These are phyloP conservation scores for Mycena rosella DNA, from an alignment of 768 basidiomycete species.

Conservation along the genomic window DNA sequence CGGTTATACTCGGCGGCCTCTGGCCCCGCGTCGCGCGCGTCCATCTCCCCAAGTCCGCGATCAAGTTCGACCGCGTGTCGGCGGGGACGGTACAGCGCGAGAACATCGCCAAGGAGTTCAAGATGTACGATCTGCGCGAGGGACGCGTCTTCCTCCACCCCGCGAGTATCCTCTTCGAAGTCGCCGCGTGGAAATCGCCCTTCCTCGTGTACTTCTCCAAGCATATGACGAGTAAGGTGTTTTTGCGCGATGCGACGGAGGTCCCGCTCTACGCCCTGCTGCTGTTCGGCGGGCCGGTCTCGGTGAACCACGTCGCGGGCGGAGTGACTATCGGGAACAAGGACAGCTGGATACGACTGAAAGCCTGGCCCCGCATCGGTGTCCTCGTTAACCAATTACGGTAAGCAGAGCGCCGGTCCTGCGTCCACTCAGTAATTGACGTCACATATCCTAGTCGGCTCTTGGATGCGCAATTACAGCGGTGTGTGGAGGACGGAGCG, in stretches of 20 bases:
- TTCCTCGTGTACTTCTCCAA: conserved; percentile 90
- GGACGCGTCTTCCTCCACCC: conserved; percentile 88
- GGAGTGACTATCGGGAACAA: conserved; percentile 74
- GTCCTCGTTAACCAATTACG: conserved; percentile 89
- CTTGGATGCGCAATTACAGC: conserved; percentile 71
- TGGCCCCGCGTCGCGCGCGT: conserved; percentile 89
- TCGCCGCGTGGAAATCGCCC: conserved; percentile 78
- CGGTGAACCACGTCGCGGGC: conserved; percentile 85
- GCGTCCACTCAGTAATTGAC: background rate
- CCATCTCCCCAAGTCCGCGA: conserved; percentile 75
- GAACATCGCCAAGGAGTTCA: conserved; percentile 86
- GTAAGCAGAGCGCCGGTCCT: conserved; percentile 51
- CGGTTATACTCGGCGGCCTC: conserved; percentile 86
- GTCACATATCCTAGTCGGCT: conserved; percentile 54
- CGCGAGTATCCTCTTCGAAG: conserved; percentile 81
- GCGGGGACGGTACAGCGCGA: conserved; percentile 88
- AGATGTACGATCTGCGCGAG: conserved; percentile 78
- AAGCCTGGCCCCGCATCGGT: conserved; percentile 92
- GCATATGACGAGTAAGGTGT: conserved; percentile 85
- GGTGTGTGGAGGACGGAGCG: conserved; percentile 65
- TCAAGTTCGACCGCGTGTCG: conserved; percentile 89
- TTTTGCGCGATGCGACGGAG: conserved; percentile 89
- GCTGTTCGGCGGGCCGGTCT: conserved; percentile 85
- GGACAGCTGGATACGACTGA: conserved; percentile 69
- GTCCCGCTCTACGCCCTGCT: conserved; percentile 92